Conservation (phyloP, 164 flowering plant species). For the Vitis cinerea region DNA sequence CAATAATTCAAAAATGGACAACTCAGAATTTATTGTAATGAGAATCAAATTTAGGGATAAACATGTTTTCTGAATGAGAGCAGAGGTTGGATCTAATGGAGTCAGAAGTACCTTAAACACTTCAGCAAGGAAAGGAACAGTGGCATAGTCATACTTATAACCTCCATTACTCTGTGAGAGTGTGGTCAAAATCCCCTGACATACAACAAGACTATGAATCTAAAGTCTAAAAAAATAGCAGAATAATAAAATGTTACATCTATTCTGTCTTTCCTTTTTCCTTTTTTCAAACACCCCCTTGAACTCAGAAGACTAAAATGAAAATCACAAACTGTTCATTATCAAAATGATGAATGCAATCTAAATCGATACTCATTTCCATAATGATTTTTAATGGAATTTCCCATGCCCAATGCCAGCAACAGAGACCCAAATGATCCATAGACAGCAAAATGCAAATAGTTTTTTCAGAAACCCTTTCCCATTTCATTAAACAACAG, state of each 20-base stretch:
- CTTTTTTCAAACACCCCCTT: no score
- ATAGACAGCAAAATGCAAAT: no score
- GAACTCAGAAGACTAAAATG: no score
- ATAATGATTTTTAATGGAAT: no score
- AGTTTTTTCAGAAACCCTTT: no score
- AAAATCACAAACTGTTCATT: no score
- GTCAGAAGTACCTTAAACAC: conserved; percentile 69
- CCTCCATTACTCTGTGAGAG: conserved; percentile 82
- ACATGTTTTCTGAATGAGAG: background rate
- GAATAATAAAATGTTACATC: background rate
- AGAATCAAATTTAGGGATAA: background rate
- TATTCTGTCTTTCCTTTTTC: background rate
- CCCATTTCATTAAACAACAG: no score
- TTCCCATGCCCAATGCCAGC: no score
- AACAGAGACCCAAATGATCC: no score
- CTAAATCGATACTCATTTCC: no score
- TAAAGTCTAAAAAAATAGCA: background rate
- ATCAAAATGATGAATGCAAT: no score
- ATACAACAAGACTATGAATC: background rate
- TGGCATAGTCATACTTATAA: conserved; percentile 86
- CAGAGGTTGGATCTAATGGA: background rate
- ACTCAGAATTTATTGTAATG: background rate
- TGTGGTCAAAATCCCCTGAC: conserved; percentile 89
- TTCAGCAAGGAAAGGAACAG: conserved; percentile 97
- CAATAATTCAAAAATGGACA: no score